These are phyloP conservation scores for Phytophthora chlamydospora DNA, from an alignment of 352 stramenopile genomes.

Conservation along the genomic window DNA sequence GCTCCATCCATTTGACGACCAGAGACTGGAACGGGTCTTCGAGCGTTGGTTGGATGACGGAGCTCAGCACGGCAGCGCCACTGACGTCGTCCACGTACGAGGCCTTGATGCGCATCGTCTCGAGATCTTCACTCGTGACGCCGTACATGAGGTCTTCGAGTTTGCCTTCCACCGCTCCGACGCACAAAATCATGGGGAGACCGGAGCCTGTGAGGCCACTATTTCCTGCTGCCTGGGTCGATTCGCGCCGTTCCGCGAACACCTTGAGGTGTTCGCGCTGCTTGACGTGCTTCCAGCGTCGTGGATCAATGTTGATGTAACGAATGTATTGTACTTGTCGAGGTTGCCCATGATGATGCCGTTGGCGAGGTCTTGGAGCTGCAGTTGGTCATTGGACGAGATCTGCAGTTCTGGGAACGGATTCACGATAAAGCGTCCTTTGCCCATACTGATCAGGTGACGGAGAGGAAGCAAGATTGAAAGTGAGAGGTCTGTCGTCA, in stretches of 20 bases:
- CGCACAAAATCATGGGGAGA: conserved; percentile 21
- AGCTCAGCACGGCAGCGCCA: no score
- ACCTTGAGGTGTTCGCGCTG: conserved; percentile 34
- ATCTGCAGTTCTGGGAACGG: conserved; percentile 33
- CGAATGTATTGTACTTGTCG: conserved; percentile 14
- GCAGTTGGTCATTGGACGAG: conserved; percentile 5
- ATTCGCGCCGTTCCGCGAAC: conserved; percentile 27
- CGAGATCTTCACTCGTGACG: no score
- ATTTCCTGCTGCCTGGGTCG: neutral
- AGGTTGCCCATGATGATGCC: conserved; percentile 3
- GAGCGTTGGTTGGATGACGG: no score
- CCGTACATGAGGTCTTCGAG: no score
- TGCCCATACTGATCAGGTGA: conserved; percentile 11
- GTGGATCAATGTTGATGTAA: conserved; percentile 21
- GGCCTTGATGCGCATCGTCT: no score
- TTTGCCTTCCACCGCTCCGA: conserved; percentile 17
- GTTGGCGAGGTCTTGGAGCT: conserved; percentile 17
- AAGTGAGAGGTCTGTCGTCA: no score
- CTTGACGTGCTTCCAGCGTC: conserved; percentile 36
- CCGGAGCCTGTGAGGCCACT: neutral
- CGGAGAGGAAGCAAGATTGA: no score
- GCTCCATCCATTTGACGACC: no score
- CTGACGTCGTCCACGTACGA: no score
- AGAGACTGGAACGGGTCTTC: no score
- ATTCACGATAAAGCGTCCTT: conserved; percentile 18